Base-by-base conservation (phyloP, 768 basidiomycete genomes). In the Termitomyces sp. region DNA sequence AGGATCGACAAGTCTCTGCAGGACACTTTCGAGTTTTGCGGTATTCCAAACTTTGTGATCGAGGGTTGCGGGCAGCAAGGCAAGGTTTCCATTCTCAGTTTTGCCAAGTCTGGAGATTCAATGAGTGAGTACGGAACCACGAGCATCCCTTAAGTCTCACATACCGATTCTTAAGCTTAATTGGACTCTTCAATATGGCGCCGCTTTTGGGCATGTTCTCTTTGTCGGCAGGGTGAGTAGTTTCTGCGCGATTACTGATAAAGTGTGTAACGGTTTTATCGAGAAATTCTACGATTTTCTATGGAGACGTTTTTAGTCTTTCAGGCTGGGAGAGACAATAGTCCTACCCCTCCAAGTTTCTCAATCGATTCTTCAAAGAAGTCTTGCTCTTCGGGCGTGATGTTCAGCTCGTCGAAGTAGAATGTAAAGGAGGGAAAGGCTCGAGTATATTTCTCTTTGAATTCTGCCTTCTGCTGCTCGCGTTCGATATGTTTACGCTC, bases 251-350 rank as follows among this genome's bases (percentile, higher is more conserved):
- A 64, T 88, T 80, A 52, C 89, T 90, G 66, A 96, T 86, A 60
- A 98, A 79, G 73, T 98, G 96, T 0, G 94, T 94, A 25, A 96
- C 83, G 47, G 84, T 79, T 47, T 79, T 84, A 30, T 89, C 91
- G 70, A 98, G 95, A 78, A 97, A 97, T 59, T 85, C 81, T 49
- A 96, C 92, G 55, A 93, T 81, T 55, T 76, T 78, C 97, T 98
- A 35, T 14, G 25, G 57, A 48, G 28, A 57, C 34, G 30, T 41
- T 37, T 42, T 16, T 49, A 35, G 55, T 11, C 23, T 12, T 34
- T 34, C 23, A 28, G 11, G 25, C 8, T 10, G 48, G 11, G 34
- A 34, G 39, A 43, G 14, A 46, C 52, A 27, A 51, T 52, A 25
- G 49, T 81, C 91, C 64, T 71, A 98, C 96, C 59, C 84, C 89